phyloP scores from a whole-genome alignment of 2,329 filamentous ascomycete genomes.

The Fusarium keratoplasticum region DNA sequence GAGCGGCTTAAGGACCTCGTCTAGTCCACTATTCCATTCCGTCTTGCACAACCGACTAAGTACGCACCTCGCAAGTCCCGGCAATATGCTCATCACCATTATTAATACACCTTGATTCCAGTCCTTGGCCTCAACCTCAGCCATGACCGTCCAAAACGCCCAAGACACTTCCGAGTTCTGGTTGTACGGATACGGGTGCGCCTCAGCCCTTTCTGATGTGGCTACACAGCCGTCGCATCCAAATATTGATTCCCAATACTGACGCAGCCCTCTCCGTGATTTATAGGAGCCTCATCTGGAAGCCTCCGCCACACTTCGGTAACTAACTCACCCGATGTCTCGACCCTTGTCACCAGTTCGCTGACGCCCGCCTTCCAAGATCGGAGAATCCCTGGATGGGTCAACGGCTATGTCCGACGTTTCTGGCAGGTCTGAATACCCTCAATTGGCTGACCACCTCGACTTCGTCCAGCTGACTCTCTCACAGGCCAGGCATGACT shows the following conservation, averaged over 20 bases:
- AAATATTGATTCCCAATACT: constrained; percentile 1
- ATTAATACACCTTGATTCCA: constrained; percentile 21
- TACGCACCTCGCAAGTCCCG: background rate
- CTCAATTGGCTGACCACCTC: background rate
- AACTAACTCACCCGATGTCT: constrained; percentile 44
- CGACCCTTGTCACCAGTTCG: constrained; percentile 2
- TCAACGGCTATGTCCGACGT: constrained; percentile 90
- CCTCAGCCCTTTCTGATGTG: background rate
- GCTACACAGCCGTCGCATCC: constrained; percentile 17
- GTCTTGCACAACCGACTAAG: background rate
- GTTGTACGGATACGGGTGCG: constrained; percentile 96
- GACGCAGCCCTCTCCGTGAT: constrained; percentile 8
- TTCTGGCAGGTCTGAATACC: constrained; percentile 90
- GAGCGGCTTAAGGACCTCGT: background rate
- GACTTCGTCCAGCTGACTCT: constrained; percentile 12
- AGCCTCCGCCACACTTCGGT: constrained; percentile 96
- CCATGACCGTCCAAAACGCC: constrained; percentile 52
- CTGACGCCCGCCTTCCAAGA: constrained; percentile 64
- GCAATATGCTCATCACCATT: constrained; percentile 5
- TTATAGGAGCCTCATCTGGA: constrained; percentile 90
- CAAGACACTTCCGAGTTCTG: constrained; percentile 76
- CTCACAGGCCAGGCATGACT: constrained; percentile 50
- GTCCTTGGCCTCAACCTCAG: constrained; percentile 26
- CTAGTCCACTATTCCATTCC: background rate
- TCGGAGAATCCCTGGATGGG: constrained; percentile 86